phyloP scores from a whole-genome alignment of 2,329 filamentous ascomycete species.

The Hypoxylon sp. region DNA sequence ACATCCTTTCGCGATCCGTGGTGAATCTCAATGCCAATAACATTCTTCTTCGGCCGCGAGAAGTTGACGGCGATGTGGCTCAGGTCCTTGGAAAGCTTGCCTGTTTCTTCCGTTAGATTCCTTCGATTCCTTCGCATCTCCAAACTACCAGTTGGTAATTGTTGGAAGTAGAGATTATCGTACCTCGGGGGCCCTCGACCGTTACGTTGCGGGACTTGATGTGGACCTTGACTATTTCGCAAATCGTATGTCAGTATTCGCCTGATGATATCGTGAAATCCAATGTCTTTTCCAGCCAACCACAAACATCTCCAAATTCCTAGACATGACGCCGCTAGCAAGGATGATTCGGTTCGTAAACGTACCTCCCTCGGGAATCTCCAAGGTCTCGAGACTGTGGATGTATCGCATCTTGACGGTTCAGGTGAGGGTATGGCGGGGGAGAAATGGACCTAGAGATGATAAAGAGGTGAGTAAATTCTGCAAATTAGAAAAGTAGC shows the following conservation, averaged over 20 bases:
- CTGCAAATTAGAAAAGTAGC: conserved; percentile 13
- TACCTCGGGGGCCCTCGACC: conserved; percentile 96
- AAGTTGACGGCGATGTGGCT: conserved; percentile 98
- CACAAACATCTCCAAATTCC: conserved; percentile 4
- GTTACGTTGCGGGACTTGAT: conserved; percentile 98
- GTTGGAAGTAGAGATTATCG: conserved; percentile 52
- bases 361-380: conserved; percentile 97
- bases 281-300: conserved; percentile 14
- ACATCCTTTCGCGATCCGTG: conserved; percentile 98
- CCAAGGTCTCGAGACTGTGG: conserved; percentile 95
- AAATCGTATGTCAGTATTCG: conserved; percentile 57
- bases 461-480: conserved; percentile 32
- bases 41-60: conserved; percentile 84
- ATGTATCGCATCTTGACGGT: conserved; percentile 98
- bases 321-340: conserved; percentile 21
- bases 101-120: conserved; percentile 63
- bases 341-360: conserved; percentile 53
- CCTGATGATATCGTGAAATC: conserved; percentile 26
- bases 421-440: conserved; percentile 60
- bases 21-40: conserved; percentile 98
- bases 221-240: conserved; percentile 86
- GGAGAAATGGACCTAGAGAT: conserved; percentile 51
- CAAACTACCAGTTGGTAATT: conserved; percentile 2
- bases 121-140: conserved; percentile 43
- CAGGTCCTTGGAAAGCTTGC: conserved; percentile 97